Conservation (phyloP, 2,329 filamentous ascomycete genomes). For the Juglanconis sp. region DNA sequence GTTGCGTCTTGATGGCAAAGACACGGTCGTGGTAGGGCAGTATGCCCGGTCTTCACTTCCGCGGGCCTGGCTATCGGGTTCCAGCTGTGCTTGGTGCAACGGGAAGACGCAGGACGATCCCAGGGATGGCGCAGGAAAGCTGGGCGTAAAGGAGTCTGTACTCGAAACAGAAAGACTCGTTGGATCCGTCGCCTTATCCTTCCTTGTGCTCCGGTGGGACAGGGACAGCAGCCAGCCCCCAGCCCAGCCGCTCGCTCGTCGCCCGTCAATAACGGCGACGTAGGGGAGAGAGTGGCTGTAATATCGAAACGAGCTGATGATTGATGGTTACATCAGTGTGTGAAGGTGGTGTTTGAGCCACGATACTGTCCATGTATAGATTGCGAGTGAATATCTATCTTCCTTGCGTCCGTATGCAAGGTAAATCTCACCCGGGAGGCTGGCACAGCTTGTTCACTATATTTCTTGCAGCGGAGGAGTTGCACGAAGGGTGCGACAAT, state of each 20-base stretch:
- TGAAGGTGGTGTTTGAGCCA: background rate
- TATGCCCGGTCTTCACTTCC: too few relatives aligned
- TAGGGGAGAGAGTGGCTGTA: background rate
- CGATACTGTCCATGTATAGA: background rate
- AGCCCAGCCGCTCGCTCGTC: background rate
- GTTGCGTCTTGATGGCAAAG: too few relatives aligned
- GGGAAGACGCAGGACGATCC: slow-evolving; percentile 1
- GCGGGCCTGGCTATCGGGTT: background rate
- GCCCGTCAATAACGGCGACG: background rate
- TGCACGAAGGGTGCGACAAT: slow-evolving; percentile 8
- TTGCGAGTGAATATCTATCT: background rate
- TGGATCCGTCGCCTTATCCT: slow-evolving; percentile 3
- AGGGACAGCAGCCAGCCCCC: background rate
- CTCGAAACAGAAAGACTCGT: slow-evolving; percentile 13
- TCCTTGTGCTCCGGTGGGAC: slow-evolving; percentile 5
- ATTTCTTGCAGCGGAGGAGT: background rate
- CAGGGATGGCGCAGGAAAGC: background rate
- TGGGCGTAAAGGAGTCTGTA: slow-evolving; percentile 12
- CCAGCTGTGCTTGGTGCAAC: slow-evolving; percentile 12
- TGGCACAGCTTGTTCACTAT: background rate
- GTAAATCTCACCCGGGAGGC: slow-evolving; percentile 4
- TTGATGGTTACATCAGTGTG: background rate
- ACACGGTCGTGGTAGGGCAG: too few relatives aligned
- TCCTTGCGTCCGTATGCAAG: slow-evolving; percentile 13
- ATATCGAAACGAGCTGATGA: background rate